Evolutionary conservation across 202 grass and related monocot genomes (phyloP).

Genomic region (Zizania palustris): DNA sequence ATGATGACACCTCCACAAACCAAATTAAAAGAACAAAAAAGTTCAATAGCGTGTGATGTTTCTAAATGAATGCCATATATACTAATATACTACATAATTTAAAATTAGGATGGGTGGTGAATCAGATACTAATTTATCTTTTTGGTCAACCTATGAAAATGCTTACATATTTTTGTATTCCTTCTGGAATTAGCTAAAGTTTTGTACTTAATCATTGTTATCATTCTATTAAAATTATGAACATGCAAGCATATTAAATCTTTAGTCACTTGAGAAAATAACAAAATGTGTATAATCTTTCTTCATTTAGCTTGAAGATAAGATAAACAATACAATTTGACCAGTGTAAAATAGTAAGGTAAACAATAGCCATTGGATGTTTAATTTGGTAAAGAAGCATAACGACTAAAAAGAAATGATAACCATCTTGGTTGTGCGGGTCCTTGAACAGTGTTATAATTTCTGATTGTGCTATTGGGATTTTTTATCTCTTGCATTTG

Average conservation of each 20-base stretch:
- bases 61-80: slow-evolving; percentile 29
- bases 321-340: not conserved
- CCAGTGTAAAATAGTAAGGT: slow-evolving; percentile 15
- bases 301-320: slow-evolving; percentile 19
- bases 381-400: slow-evolving; percentile 38
- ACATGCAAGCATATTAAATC: slow-evolving; percentile 4
- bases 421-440: not conserved
- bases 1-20: not conserved
- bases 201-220: slow-evolving; percentile 9
- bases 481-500: slow-evolving; percentile 17
- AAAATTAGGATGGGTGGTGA: slow-evolving; percentile 12
- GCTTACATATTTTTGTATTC: not conserved
- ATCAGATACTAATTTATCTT: slow-evolving; percentile 14
- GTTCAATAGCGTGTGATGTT: not conserved
- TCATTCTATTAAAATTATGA: slow-evolving; percentile 30
- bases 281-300: slow-evolving; percentile 8
- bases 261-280: slow-evolving; percentile 22
- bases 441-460: not conserved
- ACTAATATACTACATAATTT: not conserved
- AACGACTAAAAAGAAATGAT: not conserved
- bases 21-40: slow-evolving; percentile 2
- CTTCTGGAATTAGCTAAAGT: slow-evolving; percentile 13
- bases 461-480: not conserved
- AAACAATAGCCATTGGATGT: not conserved
- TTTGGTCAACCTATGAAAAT: slow-evolving; percentile 18